Evolutionary conservation across 75 land plant species (phyloP).

Genomic region (Chamaecyparis obtusa): DNA sequence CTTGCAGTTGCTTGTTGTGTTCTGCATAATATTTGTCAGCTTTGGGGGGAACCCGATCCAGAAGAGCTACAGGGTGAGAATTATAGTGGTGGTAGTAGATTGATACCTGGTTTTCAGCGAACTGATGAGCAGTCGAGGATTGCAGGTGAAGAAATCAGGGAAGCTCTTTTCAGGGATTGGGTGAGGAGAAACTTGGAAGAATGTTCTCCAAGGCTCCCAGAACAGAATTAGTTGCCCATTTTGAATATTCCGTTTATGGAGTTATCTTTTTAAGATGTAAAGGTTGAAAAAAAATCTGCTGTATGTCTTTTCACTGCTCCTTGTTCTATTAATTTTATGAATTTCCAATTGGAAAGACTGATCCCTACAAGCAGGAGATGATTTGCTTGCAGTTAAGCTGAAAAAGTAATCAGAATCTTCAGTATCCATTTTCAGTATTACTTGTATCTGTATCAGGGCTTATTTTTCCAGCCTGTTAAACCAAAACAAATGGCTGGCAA

Average conservation of each 20-base stretch:
- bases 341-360: neutral
- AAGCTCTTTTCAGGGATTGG: slow-evolving; percentile 34
- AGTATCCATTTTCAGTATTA: neutral
- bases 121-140: slow-evolving; percentile 14
- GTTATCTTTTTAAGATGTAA: neutral
- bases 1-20: slow-evolving; percentile 39
- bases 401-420: neutral
- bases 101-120: slow-evolving; percentile 6
- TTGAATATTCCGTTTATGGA: neutral
- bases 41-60: slow-evolving; percentile 33
- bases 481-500: neutral
- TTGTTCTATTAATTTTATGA: neutral
- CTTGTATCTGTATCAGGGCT: neutral
- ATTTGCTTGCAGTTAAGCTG: neutral
- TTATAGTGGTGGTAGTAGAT: slow-evolving; percentile 11
- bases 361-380: neutral
- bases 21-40: slow-evolving; percentile 37
- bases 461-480: neutral
- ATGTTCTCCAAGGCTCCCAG: neutral
- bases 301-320: neutral
- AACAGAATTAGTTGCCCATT: neutral
- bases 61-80: slow-evolving; percentile 5
- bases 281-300: neutral
- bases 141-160: slow-evolving; percentile 24
- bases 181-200: slow-evolving; percentile 15